These are phyloP conservation scores for Sophora flavescens DNA, from an alignment of 306 rosid genomes.

Conservation along the genomic window DNA sequence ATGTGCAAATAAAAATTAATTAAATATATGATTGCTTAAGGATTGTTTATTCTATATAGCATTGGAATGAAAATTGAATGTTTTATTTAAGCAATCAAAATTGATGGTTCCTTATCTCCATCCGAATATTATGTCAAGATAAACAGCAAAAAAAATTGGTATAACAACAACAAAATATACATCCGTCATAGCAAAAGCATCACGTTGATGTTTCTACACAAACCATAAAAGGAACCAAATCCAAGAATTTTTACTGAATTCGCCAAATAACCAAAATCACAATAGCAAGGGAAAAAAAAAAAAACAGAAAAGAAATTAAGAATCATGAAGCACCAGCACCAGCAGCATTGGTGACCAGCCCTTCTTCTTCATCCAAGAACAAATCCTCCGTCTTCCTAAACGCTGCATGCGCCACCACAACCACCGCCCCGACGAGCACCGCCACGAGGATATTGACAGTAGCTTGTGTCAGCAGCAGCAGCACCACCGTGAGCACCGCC, in stretches of 20 bases:
- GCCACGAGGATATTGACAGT: slow-evolving; percentile 66
- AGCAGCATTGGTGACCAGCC: slow-evolving; percentile 33
- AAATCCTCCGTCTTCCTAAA: slow-evolving; percentile 71
- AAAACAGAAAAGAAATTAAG: slow-evolving; percentile 13
- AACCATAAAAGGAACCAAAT: not conserved
- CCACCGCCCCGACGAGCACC: slow-evolving; percentile 49
- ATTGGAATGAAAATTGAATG: too few species aligned
- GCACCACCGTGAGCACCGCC: slow-evolving; percentile 61
- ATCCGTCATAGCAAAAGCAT: too few species aligned
- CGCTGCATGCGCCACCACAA: slow-evolving; percentile 59
- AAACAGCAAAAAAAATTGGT: too few species aligned
- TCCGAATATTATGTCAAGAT: too few species aligned
- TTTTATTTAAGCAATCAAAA: too few species aligned
- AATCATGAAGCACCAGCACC: slow-evolving; percentile 26
- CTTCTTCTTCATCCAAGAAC: slow-evolving; percentile 65
- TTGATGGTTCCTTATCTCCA: too few species aligned
- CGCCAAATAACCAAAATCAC: not conserved
- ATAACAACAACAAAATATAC: too few species aligned
- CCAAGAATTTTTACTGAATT: not conserved
- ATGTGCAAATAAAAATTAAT: too few species aligned
- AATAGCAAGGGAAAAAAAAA: not conserved
- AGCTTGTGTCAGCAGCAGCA: slow-evolving; percentile 74
- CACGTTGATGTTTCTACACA: too few species aligned
- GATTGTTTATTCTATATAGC: too few species aligned
- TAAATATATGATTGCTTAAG: too few species aligned